Base-by-base conservation (phyloP, 116 monocot species). In the Dioscorea cayenensis region DNA sequence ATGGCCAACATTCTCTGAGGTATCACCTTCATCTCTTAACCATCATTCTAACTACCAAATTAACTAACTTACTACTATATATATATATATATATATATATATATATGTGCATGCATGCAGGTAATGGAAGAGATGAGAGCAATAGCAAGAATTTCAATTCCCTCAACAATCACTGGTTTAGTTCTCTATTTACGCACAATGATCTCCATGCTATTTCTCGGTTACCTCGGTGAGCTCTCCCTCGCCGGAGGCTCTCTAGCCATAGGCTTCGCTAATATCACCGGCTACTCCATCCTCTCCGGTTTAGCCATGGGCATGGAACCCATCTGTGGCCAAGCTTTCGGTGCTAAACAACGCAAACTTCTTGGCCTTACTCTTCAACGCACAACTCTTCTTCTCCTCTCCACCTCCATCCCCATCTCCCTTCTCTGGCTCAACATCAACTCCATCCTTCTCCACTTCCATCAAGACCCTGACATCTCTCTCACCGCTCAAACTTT, bases 271-370 rank as follows among this genome's bases (percentile, higher is more conserved):
- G 87, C 94, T 8, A 94, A 94, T 80, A 94, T 94, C 66, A 94
- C 94, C 35, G 94, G 94, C 48, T 94, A 94, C 81, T 90, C 94
- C 5, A 85, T 94, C 59, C 83, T 94, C 43, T 90, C 90, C 27
- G 94, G 94, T 14, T 84, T 94, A 4, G 89, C 94, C 50, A 87
- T 94, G 90, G 94, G 94, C 1, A 90, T 94, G 94, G 94, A 94
- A 68, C 93, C 93, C 81, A 86, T 94, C 68, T 94, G 93, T 74
- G 84, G 87, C 43, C 93, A 94, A 73, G 89, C 93, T 20, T 94
- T 89, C 73, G 93, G 93, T 6, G 89, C 89, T n/a, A 69, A 75
- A 18, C 89, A 83, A 16, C 69, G 75, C 20, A 83, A 94, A 66
- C 80, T 94, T 71, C 86, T 94, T 38, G 84, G 77, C 37, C 81